Evolutionary conservation across 495 filamentous ascomycete genomes (phyloP).

Genomic region (Penicillium desertorum): DNA sequence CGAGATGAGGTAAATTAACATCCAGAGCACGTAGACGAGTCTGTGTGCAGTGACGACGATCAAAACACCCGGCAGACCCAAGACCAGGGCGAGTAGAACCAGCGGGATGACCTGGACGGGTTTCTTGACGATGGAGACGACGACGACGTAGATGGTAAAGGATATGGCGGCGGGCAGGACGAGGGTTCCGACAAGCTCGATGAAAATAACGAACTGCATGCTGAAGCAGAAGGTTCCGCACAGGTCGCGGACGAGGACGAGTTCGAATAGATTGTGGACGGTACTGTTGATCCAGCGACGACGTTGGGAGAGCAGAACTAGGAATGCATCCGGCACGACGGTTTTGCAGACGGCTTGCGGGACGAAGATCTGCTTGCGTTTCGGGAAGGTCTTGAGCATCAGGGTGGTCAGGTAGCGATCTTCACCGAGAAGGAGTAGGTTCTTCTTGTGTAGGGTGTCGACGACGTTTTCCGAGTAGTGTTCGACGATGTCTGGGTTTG

Average conservation of each 20-base stretch:
- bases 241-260: constrained; percentile 91
- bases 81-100: constrained; percentile 84
- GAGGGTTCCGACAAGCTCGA: constrained; percentile 91
- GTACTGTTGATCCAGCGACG: constrained; percentile 99
- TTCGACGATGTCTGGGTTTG: constrained; percentile 97
- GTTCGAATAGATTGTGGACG: constrained; percentile 97
- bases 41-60: constrained; percentile 96
- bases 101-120: constrained; percentile 93
- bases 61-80: constrained; percentile 88
- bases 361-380: constrained; percentile 98
- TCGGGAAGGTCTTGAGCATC: constrained; percentile 98
- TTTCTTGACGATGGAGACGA: constrained; percentile 78
- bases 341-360: constrained; percentile 99
- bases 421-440: constrained; percentile 89
- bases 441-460: constrained; percentile 99
- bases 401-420: constrained; percentile 96
- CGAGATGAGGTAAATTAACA: constrained; percentile 91
- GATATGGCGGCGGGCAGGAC: constrained; percentile 94
- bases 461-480: constrained; percentile 99
- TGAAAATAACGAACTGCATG: constrained; percentile 98
- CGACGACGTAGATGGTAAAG: constrained; percentile 93
- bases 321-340: constrained; percentile 89
- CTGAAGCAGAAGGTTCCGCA: constrained; percentile 99
- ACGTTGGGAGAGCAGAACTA: constrained; percentile 87
- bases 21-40: constrained; percentile 91